Conservation (phyloP, 78 protist genomes). For the Dictyostelium intermedium region DNA sequence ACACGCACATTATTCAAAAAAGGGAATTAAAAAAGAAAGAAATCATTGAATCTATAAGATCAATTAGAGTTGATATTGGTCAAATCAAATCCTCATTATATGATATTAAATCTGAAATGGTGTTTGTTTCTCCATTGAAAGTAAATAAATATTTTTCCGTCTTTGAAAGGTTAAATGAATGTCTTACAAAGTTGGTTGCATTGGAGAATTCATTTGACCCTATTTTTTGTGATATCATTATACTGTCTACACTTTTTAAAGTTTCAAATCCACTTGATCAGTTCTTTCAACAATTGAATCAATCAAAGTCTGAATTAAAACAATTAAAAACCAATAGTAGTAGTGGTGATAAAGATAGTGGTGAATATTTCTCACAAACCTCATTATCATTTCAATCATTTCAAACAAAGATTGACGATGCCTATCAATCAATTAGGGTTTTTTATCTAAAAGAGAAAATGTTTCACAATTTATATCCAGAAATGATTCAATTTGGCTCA, state of each 20-base stretch:
- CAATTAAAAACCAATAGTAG: not conserved
- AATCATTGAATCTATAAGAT: constrained; percentile 6
- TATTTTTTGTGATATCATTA: not conserved
- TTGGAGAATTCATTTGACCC: constrained; percentile 31
- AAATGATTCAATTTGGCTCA: constrained; percentile 64
- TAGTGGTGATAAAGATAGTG: not conserved
- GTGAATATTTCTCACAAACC: not conserved
- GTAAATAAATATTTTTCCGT: not conserved
- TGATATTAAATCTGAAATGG: constrained; percentile 31
- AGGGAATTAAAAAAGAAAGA: not conserved
- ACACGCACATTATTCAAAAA: not conserved
- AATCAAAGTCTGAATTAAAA: not conserved
- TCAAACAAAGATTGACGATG: not conserved
- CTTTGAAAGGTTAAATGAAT: not conserved
- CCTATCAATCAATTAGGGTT: not conserved
- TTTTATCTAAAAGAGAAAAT: constrained; percentile 10
- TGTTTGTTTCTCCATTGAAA: not conserved
- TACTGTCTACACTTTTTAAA: not conserved
- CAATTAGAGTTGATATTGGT: not conserved
- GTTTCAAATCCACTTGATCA: not conserved
- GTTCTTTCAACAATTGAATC: not conserved
- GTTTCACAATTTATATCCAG: constrained; percentile 27
- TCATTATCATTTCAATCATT: not conserved
- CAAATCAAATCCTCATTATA: not conserved
- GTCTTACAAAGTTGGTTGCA: constrained; percentile 20